These are phyloP conservation scores for Candida glaebosa DNA, from an alignment of 805 yeast species.

Conservation along the genomic window DNA sequence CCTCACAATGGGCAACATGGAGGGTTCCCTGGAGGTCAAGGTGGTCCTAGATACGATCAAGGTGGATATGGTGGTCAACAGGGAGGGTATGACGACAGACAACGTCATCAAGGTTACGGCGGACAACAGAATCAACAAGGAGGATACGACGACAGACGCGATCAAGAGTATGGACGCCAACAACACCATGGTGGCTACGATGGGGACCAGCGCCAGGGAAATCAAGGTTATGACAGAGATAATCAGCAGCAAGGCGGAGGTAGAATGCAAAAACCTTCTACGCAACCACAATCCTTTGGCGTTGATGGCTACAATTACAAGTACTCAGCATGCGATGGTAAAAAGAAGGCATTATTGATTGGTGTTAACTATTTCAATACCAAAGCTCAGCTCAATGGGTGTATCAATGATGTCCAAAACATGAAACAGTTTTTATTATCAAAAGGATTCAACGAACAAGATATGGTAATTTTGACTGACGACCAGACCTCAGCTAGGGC, in stretches of 20 bases:
- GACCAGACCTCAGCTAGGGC: constrained; percentile 46
- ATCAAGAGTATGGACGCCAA: background rate
- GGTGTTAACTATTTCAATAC: constrained; percentile 79
- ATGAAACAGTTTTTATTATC: constrained; percentile 42
- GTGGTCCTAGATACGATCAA: constrained; percentile 9
- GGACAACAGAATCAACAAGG: constrained; percentile 9
- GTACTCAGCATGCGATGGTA: constrained; percentile 69
- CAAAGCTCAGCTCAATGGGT: constrained; percentile 61
- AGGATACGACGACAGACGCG: background rate
- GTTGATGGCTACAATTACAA: constrained; percentile 38
- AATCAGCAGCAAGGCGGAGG: constrained; percentile 10
- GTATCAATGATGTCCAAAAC: constrained; percentile 72
- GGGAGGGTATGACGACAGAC: constrained; percentile 6
- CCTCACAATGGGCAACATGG: too few species aligned
- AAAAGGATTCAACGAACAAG: constrained; percentile 48
- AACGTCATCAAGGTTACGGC: constrained; percentile 16
- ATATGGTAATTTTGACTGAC: constrained; percentile 60
- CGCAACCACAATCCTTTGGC: constrained; percentile 14
- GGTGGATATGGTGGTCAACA: background rate
- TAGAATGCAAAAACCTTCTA: constrained; percentile 7
- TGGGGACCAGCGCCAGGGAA: constrained; percentile 6
- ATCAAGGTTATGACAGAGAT: constrained; percentile 4
- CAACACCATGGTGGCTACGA: constrained; percentile 8
- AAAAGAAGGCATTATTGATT: constrained; percentile 67
- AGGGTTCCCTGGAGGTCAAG: background rate